Conservation (phyloP, 805 yeast genomes). For the Candida qinlingensis region DNA sequence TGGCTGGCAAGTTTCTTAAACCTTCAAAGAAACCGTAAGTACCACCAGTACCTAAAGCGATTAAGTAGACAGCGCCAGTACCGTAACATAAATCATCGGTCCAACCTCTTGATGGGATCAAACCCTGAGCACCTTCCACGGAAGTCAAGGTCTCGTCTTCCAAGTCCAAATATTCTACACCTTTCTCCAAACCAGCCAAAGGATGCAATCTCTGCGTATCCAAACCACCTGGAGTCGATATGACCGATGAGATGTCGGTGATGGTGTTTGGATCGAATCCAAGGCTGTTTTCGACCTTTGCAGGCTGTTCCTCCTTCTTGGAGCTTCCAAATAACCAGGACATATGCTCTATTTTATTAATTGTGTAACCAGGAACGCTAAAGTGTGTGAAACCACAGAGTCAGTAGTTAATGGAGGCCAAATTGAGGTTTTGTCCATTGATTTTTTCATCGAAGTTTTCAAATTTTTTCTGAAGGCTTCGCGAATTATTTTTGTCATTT, state of each 20-base stretch:
- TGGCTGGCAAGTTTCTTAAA: constrained; percentile 64
- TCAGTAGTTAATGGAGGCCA: not conserved
- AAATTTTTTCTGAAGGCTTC: not conserved
- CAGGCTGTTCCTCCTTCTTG: constrained; percentile 20
- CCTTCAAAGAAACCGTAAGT: constrained; percentile 86
- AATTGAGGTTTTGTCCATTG: not conserved
- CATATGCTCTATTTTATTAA: constrained; percentile 9
- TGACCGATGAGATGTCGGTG: constrained; percentile 55
- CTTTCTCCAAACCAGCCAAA: constrained; percentile 85
- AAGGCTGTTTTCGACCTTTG: constrained; percentile 20
- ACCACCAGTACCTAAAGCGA: constrained; percentile 89
- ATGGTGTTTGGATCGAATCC: constrained; percentile 67
- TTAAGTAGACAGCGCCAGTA: constrained; percentile 86
- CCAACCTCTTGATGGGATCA: constrained; percentile 97
- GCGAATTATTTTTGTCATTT: too few relatives aligned
- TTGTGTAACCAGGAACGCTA: not conserved
- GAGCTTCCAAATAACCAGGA: constrained; percentile 28
- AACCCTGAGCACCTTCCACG: constrained; percentile 85
- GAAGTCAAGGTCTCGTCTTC: constrained; percentile 74
- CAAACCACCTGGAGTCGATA: constrained; percentile 54
- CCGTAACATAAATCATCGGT: constrained; percentile 97
- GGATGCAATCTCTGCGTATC: constrained; percentile 82
- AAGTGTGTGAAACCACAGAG: not conserved
- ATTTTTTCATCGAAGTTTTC: constrained; percentile 7
- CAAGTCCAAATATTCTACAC: constrained; percentile 83